Base-by-base conservation (phyloP, 345 rosid species). In the Luvunga scandens region DNA sequence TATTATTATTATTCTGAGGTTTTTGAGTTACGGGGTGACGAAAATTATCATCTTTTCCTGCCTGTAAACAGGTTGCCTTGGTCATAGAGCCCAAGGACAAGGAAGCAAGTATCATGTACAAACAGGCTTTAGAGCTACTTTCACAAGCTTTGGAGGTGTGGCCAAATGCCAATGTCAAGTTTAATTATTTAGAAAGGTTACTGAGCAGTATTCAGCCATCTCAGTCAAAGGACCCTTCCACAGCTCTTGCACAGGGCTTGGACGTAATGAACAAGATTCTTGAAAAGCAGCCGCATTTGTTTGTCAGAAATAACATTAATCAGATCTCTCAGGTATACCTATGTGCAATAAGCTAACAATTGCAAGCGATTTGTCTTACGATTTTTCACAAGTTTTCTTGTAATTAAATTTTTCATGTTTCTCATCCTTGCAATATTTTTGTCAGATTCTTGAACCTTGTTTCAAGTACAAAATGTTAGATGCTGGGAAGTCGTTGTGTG, bases 81-180 rank as follows among this genome's bases (percentile, higher is more conserved):
- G 98, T 96, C 69, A 94, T 94, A 84, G 99, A 96, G 86, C 98
- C 99, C n/a, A 96, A 92, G 92, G 99, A 92, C 78, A 95, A 91
- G 88, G 99, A 96, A 87, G 89, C 97, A 78, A 92, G 85, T 85
- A 81, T 82, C 18, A 91, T 96, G 98, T 96, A 96, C 81, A 92
- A 88, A 83, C 98, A 96, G 80, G 99, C 97, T 75, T 81, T 96
- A 69, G 98, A 92, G 75, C 85, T 96, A 80, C 97, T 96, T 75
- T 96, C 99, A 34, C 92, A 90, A 81, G 99, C 98, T 81, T 84
- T 96, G 83, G 98, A 94, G 84, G 98, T 96, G 84, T 96, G 99
- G 98, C 98, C 98, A 70, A 92, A 83, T 86, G 98, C 97, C 63
- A 96, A 96, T 85, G 98, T 96, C 75, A 94, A 96, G 85, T 95